Conservation (phyloP, 2,329 filamentous ascomycete genomes). For the Sporothrix pallida region DNA sequence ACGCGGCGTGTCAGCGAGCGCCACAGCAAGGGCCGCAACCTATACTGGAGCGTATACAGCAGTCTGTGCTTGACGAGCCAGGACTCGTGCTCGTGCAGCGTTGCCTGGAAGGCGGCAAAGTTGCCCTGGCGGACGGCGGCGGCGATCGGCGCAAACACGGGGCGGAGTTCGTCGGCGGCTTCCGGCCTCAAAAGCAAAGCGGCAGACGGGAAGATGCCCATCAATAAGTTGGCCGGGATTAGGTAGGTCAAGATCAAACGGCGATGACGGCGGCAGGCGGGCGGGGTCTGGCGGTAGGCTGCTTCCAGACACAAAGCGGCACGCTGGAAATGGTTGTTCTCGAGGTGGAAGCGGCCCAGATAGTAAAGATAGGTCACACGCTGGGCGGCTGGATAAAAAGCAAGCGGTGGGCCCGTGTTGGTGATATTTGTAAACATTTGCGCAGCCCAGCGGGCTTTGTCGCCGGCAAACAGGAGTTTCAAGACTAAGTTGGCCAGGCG, state of each 20-base stretch:
- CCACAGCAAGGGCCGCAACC: slow-evolving; percentile 83
- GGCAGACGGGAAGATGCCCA: slow-evolving; percentile 79
- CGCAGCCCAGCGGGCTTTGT: slow-evolving; percentile 80
- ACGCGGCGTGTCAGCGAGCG: slow-evolving; percentile 77
- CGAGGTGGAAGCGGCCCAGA: slow-evolving; percentile 86
- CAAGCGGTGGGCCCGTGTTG: slow-evolving; percentile 79
- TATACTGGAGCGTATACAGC: slow-evolving; percentile 74
- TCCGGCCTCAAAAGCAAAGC: slow-evolving; percentile 72
- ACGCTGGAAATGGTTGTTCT: slow-evolving; percentile 80
- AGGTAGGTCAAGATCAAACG: slow-evolving; percentile 82
- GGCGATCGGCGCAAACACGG: slow-evolving; percentile 76
- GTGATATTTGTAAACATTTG: slow-evolving; percentile 90
- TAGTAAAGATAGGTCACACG: slow-evolving; percentile 94
- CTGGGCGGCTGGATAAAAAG: slow-evolving; percentile 82
- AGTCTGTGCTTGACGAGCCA: slow-evolving; percentile 81
- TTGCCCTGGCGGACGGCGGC: slow-evolving; percentile 74
- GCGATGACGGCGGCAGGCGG: slow-evolving; percentile 71
- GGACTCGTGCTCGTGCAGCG: slow-evolving; percentile 66
- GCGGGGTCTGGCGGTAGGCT: slow-evolving; percentile 74
- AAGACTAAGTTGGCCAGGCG: slow-evolving; percentile 89
- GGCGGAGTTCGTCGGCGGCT: slow-evolving; percentile 63
- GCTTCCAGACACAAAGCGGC: slow-evolving; percentile 76
- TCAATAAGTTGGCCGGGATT: slow-evolving; percentile 79
- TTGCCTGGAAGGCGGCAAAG: slow-evolving; percentile 69
- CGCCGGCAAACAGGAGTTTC: slow-evolving; percentile 83